These are phyloP conservation scores for Marasmius sp. DNA, from an alignment of 1,284 basidiomycete species.

Conservation along the genomic window DNA sequence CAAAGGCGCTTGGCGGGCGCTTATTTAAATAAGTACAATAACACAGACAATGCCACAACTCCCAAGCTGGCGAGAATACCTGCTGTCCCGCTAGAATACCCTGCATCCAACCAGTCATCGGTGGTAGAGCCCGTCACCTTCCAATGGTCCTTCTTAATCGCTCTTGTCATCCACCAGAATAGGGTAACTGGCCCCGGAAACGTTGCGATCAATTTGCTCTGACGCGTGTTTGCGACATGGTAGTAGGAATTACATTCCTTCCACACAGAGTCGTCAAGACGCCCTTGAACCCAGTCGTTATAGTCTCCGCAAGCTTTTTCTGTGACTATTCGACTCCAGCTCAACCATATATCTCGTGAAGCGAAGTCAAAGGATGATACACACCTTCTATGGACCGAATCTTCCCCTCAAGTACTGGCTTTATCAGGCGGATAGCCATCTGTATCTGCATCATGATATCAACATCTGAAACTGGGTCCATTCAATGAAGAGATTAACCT, in stretches of 20 bases:
- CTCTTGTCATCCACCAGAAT: conserved; percentile 49
- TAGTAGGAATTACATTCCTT: conserved; percentile 52
- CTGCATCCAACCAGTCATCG: conserved; percentile 24
- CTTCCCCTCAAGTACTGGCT: conserved; percentile 44
- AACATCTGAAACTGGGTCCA: neutral
- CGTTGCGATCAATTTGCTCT: conserved; percentile 40
- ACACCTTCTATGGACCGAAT: conserved; percentile 41
- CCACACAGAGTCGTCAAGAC: conserved; percentile 45
- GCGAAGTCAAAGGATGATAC: too few species aligned
- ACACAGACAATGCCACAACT: conserved; percentile 4
- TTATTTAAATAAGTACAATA: conserved; percentile 7
- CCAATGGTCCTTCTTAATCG: conserved; percentile 40
- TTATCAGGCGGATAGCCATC: conserved; percentile 44
- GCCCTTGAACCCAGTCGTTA: conserved; percentile 46
- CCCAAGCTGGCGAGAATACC: neutral
- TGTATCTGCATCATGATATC: conserved; percentile 34
- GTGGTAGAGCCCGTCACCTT: conserved; percentile 32
- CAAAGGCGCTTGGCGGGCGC: conserved; percentile 7
- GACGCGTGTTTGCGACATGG: conserved; percentile 32
- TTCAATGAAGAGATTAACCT: conserved; percentile 30
- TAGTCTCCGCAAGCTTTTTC: conserved; percentile 41
- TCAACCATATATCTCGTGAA: neutral
- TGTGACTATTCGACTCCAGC: conserved; percentile 22
- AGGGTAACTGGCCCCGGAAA: conserved; percentile 48
- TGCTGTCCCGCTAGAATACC: conserved; percentile 15